Evolutionary conservation across 1,284 basidiomycete genomes (phyloP).

Genomic region (Leccinum variabile): DNA sequence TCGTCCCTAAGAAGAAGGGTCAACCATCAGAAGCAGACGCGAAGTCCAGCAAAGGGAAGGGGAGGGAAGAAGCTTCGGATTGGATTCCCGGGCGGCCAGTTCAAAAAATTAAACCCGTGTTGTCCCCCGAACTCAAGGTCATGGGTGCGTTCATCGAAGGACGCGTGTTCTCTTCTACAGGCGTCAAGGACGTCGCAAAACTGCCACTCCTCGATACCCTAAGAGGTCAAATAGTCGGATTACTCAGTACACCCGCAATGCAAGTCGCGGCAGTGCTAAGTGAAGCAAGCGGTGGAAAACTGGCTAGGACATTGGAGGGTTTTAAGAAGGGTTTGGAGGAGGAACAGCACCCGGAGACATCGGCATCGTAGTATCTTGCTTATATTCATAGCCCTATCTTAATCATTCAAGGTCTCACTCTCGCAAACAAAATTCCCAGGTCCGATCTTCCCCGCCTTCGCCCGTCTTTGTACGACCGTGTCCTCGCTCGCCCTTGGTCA

Average conservation of each 20-base stretch:
- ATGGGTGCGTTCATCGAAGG: constrained; percentile 77
- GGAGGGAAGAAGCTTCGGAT: constrained; percentile 57
- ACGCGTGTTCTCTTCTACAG: constrained; percentile 57
- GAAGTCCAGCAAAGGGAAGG: constrained; percentile 42
- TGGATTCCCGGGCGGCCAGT: constrained; percentile 63
- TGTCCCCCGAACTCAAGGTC: constrained; percentile 64
- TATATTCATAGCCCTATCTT: constrained; percentile 8
- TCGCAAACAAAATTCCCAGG: constrained; percentile 73
- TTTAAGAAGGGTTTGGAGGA: constrained; percentile 74
- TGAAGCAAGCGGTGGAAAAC: constrained; percentile 70
- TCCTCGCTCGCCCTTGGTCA: constrained; percentile 83
- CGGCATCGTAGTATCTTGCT: constrained; percentile 24
- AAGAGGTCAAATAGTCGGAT: constrained; percentile 71
- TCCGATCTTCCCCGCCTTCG: constrained; percentile 72
- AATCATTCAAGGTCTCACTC: constrained; percentile 20
- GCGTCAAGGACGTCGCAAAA: constrained; percentile 60
- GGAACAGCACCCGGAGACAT: constrained; percentile 27
- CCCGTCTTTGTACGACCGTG: constrained; percentile 66
- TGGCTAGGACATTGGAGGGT: constrained; percentile 77
- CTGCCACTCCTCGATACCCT: constrained; percentile 71
- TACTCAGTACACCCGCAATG: constrained; percentile 68
- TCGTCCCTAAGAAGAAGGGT: constrained; percentile 57
- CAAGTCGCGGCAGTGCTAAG: constrained; percentile 70
- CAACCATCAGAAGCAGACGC: constrained; percentile 43
- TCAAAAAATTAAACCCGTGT: constrained; percentile 52